These are phyloP conservation scores for Trichoderma sp. DNA, from an alignment of 2,329 filamentous ascomycete genomes.

Conservation along the genomic window DNA sequence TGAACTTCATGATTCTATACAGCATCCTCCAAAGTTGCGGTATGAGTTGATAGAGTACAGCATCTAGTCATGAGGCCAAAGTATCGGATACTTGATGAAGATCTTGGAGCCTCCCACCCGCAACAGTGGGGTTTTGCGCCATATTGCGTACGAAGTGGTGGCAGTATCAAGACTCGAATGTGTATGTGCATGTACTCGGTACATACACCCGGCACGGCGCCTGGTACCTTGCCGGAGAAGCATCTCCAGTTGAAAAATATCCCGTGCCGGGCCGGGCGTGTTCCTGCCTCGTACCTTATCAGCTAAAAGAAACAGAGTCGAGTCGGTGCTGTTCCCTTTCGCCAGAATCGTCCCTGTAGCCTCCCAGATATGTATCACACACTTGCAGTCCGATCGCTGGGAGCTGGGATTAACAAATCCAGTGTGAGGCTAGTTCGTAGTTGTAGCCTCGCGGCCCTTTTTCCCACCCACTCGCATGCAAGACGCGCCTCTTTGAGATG, in stretches of 20 bases:
- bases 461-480: slow-evolving; percentile 5
- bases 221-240: neutral
- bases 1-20: neutral
- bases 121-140: slow-evolving; percentile 11
- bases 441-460: slow-evolving; percentile 6
- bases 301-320: neutral
- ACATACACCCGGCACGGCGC: neutral
- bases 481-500: slow-evolving; percentile 7
- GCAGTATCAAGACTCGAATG: neutral
- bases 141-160: slow-evolving; percentile 2
- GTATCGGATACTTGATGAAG: slow-evolving; percentile 6
- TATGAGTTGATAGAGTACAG: neutral
- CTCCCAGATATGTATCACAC: slow-evolving; percentile 18
- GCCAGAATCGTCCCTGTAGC: neutral
- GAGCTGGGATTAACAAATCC: neutral
- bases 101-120: neutral
- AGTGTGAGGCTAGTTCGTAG: slow-evolving; percentile 4
- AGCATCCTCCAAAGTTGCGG: neutral
- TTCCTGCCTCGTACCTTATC: slow-evolving; percentile 16
- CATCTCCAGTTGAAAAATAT: neutral
- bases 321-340: slow-evolving; percentile 18
- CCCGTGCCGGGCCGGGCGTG: slow-evolving; percentile 12
- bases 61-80: neutral
- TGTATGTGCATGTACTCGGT: neutral
- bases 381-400: slow-evolving; percentile 15